These are phyloP conservation scores for Chrysanthemum lavandulifolium DNA, from an alignment of 129 eudicot genomes.

Conservation along the genomic window DNA sequence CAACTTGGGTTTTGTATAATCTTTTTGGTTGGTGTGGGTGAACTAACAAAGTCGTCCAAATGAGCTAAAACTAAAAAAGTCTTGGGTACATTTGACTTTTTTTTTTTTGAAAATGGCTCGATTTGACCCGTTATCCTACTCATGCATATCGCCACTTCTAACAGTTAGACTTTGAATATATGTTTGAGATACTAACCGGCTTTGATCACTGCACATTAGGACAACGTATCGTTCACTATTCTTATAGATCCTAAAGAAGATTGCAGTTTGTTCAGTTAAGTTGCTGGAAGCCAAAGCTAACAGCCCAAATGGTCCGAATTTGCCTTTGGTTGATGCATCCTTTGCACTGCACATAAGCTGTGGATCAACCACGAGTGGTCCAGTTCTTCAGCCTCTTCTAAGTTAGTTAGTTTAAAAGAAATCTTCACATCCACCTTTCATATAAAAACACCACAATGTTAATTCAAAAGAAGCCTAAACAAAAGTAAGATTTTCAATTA, in stretches of 20 bases:
- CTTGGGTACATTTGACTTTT: no score
- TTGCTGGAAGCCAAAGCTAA: slow-evolving; percentile 63
- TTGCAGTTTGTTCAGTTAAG: slow-evolving; percentile 69
- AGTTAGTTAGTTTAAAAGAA: slow-evolving; percentile 41
- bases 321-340: slow-evolving; percentile 42
- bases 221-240: slow-evolving; percentile 36
- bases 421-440: slow-evolving; percentile 69
- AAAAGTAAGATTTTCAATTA: neutral
- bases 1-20: no score
- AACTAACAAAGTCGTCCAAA: no score
- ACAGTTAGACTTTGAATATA: neutral
- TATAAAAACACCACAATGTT: neutral
- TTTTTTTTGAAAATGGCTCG: no score
- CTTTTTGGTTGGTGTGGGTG: no score
- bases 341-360: slow-evolving; percentile 47
- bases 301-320: slow-evolving; percentile 80
- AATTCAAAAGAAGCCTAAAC: neutral
- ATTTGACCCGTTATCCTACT: neutral
- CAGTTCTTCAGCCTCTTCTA: slow-evolving; percentile 48
- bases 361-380: slow-evolving; percentile 45
- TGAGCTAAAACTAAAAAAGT: no score
- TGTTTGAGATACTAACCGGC: slow-evolving; percentile 41
- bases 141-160: neutral
- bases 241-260: slow-evolving; percentile 59
- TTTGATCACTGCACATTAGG: slow-evolving; percentile 90